Evolutionary conservation across 2,329 filamentous ascomycete genomes (phyloP).

Genomic region (Waltergamsia citrina): DNA sequence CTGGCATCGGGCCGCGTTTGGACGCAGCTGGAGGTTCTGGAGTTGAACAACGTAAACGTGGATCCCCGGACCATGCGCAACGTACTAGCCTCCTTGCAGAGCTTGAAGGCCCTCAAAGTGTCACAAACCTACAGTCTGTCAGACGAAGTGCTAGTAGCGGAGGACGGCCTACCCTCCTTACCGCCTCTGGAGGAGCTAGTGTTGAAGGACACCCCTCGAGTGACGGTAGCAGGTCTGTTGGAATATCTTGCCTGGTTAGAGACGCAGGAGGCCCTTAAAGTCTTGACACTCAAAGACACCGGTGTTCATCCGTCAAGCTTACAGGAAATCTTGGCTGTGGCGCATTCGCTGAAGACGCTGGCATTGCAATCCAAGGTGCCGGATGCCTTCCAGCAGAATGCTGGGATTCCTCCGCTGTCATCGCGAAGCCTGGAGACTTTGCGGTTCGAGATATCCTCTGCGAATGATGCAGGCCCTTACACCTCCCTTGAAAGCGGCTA

Average conservation of each 20-base stretch:
- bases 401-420: constrained; percentile 47
- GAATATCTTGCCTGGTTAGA: constrained; percentile 55
- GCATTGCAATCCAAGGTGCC: constrained; percentile 42
- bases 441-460: constrained; percentile 72
- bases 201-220: constrained; percentile 58
- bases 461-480: constrained; percentile 46
- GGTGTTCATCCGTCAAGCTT: constrained; percentile 56
- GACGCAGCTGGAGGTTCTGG: constrained; percentile 63
- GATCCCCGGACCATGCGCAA: constrained; percentile 63
- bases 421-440: constrained; percentile 63
- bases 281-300: constrained; percentile 63
- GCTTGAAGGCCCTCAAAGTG: constrained; percentile 66
- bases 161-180: constrained; percentile 59
- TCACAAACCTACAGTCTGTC: constrained; percentile 60
- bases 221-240: constrained; percentile 64
- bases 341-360: constrained; percentile 47
- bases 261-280: constrained; percentile 50
- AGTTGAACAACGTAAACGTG: constrained; percentile 57
- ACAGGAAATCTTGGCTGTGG: constrained; percentile 49
- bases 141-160: constrained; percentile 65
- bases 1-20: constrained; percentile 58
- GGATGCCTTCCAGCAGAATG: constrained; percentile 37
- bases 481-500: constrained; percentile 50
- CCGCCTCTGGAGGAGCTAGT: constrained; percentile 66
- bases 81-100: constrained; percentile 57